Percentiles rank a stretch among this genome's conserved stretches.
These are phyloP conservation scores for Hyphodiscus hymeniophilus DNA, from an alignment of 495 filamentous ascomycete genomes.

Conservation along the genomic window DNA sequence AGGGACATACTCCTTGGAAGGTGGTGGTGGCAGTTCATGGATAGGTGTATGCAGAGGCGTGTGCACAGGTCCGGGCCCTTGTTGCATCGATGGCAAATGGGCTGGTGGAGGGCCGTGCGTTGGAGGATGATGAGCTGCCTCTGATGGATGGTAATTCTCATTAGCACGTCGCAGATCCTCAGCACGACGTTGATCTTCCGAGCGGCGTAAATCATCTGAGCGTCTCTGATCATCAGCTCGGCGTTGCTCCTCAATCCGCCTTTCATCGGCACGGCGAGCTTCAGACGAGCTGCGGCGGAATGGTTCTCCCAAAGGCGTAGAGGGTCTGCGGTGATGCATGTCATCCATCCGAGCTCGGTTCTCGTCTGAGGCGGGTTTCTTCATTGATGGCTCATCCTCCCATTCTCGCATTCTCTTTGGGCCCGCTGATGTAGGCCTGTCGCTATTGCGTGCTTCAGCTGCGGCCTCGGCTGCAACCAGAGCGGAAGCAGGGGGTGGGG, in stretches of 20 bases:
- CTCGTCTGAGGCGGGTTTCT: slow-evolving; percentile 87
- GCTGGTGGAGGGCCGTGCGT: slow-evolving; percentile 58
- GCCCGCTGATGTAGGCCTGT: slow-evolving; percentile 69
- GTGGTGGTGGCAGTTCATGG: slow-evolving; percentile 41
- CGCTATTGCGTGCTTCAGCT: slow-evolving; percentile 57
- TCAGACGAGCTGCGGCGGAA: slow-evolving; percentile 75
- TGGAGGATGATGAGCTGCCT: slow-evolving; percentile 80
- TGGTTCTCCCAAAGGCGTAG: slow-evolving; percentile 58
- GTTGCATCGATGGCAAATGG: slow-evolving; percentile 60
- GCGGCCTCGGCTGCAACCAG: slow-evolving; percentile 66
- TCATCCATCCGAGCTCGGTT: slow-evolving; percentile 80
- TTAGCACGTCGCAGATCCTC: slow-evolving; percentile 64
- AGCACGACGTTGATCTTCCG: slow-evolving; percentile 33
- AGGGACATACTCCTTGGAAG: slow-evolving; percentile 51
- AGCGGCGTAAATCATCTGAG: slow-evolving; percentile 39
- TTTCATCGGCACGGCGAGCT: slow-evolving; percentile 49
- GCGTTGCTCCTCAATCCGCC: slow-evolving; percentile 33
- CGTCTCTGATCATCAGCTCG: slow-evolving; percentile 50
- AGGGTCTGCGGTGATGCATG: slow-evolving; percentile 66
- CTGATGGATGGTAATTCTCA: slow-evolving; percentile 80
- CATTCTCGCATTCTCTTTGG: slow-evolving; percentile 85
- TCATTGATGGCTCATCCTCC: slow-evolving; percentile 70
- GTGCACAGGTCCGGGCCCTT: slow-evolving; percentile 33
- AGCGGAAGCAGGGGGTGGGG: slow-evolving; percentile 65
- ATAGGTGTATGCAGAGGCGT: slow-evolving; percentile 36